These are phyloP conservation scores for Pleurotus citrinopileatus DNA, from an alignment of 768 basidiomycete species.

Conservation along the genomic window DNA sequence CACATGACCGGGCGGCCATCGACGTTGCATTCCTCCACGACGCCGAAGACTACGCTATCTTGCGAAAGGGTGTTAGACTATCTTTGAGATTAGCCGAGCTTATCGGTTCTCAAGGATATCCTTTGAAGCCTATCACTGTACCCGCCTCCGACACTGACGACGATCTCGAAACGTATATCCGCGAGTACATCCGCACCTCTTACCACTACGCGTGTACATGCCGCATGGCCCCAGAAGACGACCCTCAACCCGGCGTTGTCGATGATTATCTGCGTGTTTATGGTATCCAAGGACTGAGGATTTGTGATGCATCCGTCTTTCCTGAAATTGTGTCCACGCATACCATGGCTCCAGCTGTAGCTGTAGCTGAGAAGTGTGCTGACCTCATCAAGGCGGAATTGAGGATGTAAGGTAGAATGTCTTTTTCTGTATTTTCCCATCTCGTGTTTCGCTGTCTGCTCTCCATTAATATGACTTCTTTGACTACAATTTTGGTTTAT, in stretches of 20 bases:
- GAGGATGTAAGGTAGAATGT: neutral
- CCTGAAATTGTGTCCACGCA: constrained; percentile 46
- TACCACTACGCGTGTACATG: constrained; percentile 47
- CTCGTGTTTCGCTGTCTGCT: no score
- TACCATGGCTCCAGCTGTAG: constrained; percentile 29
- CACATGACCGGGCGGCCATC: neutral
- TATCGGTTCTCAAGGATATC: neutral
- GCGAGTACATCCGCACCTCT: constrained; percentile 40
- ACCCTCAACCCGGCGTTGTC: constrained; percentile 20
- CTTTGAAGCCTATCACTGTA: neutral
- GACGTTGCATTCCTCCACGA: neutral
- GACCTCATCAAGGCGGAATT: neutral
- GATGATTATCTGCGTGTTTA: constrained; percentile 22
- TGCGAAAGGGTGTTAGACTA: neutral
- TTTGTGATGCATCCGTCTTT: constrained; percentile 49
- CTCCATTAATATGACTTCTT: no score
- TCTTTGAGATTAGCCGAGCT: neutral
- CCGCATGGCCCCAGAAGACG: constrained; percentile 42
- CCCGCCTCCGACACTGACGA: constrained; percentile 26
- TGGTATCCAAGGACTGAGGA: constrained; percentile 38
- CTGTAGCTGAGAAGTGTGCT: neutral
- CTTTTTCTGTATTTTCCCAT: no score
- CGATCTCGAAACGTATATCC: constrained; percentile 40
- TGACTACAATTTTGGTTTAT: no score
- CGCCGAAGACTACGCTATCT: neutral